Conservation (phyloP, 257 asterid species). For the Cinchona pubescens region DNA sequence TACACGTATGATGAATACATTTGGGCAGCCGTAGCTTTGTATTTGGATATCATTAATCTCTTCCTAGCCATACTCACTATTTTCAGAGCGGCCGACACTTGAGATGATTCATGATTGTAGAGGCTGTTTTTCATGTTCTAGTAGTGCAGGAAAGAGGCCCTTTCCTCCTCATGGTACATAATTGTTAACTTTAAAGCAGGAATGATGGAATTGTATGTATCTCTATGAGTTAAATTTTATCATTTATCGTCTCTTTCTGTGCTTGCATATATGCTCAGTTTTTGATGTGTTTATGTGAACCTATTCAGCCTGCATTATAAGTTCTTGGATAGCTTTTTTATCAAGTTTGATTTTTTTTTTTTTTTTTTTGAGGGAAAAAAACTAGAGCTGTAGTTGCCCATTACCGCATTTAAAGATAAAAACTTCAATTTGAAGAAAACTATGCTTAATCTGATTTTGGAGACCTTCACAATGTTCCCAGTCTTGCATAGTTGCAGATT, state of each 20-base stretch:
- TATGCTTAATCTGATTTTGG: neutral
- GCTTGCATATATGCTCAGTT: neutral
- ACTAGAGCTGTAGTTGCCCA: neutral
- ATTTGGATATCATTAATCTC: constrained; percentile 54
- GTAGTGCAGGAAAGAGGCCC: neutral
- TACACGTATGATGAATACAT: constrained; percentile 49
- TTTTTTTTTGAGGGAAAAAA: neutral
- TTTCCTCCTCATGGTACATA: neutral
- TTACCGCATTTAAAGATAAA: neutral
- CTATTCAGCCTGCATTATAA: neutral
- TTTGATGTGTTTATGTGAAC: neutral
- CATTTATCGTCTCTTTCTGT: neutral
- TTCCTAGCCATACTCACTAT: constrained; percentile 34
- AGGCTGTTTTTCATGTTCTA: neutral
- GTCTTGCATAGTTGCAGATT: neutral
- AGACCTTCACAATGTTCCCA: neutral
- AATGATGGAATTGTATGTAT: neutral
- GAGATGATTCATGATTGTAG: constrained; percentile 13
- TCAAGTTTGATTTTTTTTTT: no score
- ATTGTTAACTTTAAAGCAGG: neutral
- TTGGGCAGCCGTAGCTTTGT: constrained; percentile 54
- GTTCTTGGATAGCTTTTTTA: no score
- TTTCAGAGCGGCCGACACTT: constrained; percentile 32
- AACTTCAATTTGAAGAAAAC: neutral
- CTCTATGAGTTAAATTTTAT: neutral